Evolutionary conservation across 768 basidiomycete species (phyloP).

Genomic region (Lyophyllum atratum): DNA sequence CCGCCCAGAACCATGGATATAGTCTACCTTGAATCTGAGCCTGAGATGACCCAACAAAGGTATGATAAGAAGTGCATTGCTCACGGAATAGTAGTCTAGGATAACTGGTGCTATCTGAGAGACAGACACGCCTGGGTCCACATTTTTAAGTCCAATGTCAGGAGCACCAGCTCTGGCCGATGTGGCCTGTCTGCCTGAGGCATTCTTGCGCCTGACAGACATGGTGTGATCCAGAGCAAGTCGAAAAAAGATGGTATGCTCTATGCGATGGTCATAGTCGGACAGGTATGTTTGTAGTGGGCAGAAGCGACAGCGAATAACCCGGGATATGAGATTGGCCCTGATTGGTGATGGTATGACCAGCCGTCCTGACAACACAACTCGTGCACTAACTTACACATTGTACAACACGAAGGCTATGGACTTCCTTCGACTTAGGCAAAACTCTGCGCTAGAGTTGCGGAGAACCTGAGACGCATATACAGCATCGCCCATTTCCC

Average conservation of each 20-base stretch:
- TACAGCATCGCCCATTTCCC: slow-evolving; percentile 77
- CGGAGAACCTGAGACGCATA: slow-evolving; percentile 65
- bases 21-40: slow-evolving; percentile 30
- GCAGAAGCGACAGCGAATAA: too few relatives aligned
- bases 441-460: slow-evolving; percentile 36
- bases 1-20: slow-evolving; percentile 75
- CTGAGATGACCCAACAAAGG: background rate
- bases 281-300: background rate
- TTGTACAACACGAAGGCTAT: too few relatives aligned
- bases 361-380: too few relatives aligned
- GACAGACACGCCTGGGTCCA: slow-evolving; percentile 29
- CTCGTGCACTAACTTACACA: too few relatives aligned
- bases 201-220: slow-evolving; percentile 5
- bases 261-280: slow-evolving; percentile 1
- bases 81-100: slow-evolving; percentile 38
- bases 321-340: background rate
- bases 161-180: background rate
- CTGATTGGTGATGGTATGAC: background rate
- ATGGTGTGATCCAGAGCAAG: slow-evolving; percentile 6
- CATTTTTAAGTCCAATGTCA: background rate
- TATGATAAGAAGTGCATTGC: background rate
- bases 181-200: background rate
- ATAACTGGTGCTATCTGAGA: slow-evolving; percentile 36
- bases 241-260: background rate
- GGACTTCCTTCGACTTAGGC: background rate